Percentiles rank a stretch among this genome's conserved stretches.
Evolutionary conservation across 805 yeast species (phyloP).

Genomic region (Wickerhamiella slavikovae): DNA sequence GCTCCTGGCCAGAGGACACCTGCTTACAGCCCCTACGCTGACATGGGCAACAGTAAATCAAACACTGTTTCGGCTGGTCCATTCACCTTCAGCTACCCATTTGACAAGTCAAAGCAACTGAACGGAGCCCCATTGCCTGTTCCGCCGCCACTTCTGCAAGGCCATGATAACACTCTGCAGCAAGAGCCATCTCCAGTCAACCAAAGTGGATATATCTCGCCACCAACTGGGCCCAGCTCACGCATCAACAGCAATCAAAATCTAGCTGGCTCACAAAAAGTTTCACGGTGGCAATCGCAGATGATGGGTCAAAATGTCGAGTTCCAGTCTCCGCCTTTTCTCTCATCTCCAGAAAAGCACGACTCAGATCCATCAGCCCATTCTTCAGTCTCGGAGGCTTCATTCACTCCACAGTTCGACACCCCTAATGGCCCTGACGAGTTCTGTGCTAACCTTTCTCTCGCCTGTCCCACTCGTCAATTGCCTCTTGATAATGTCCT

Average conservation of each 20-base stretch:
- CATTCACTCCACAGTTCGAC: not conserved
- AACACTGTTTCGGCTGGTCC: not conserved
- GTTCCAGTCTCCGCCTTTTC: too few species aligned
- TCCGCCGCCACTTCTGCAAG: not conserved
- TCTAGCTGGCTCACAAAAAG: too few species aligned
- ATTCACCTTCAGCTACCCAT: conserved; percentile 1
- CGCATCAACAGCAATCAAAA: not conserved
- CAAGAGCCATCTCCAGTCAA: not conserved
- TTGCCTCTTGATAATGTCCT: not conserved
- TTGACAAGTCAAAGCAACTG: too few species aligned
- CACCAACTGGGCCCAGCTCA: too few species aligned
- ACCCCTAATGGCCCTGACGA: conserved; percentile 41
- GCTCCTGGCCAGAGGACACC: not conserved
- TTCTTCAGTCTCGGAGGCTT: not conserved
- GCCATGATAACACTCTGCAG: conserved; percentile 4
- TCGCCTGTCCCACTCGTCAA: conserved; percentile 25
- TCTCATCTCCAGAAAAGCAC: too few species aligned
- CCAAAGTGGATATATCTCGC: not conserved
- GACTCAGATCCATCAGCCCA: too few species aligned
- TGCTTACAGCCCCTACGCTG: too few species aligned
- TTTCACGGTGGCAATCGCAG: too few species aligned
- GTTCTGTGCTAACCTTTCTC: conserved; percentile 55
- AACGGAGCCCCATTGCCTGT: too few species aligned
- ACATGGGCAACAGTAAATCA: not conserved
- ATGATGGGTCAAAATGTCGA: too few species aligned